Evolutionary conservation across 352 stramenopile genomes (phyloP), one percentile per base, ranked within the genome.

Genomic region (Phytophthora fragariaefolia): DNA sequence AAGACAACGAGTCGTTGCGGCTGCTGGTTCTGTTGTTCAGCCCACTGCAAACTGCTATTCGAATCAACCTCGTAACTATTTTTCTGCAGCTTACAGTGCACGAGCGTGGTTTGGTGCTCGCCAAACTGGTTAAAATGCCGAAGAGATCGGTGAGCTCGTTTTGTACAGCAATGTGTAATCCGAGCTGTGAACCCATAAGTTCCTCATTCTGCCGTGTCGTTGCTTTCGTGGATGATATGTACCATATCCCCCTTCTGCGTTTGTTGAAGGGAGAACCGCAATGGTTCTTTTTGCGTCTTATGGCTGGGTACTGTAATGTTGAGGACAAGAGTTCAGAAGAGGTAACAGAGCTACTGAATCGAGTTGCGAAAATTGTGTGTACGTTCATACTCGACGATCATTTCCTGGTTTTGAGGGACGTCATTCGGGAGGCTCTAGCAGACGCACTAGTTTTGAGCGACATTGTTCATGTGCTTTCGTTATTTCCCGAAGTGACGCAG

Each of bases 261-360:
- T 49, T 89, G 30, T 56, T 89, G 43, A 46, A 73, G 48, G 67
- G 55, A 7, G 59, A 75, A 20, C 48, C 43, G 0, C 76, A 83
- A 20, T 92, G 83, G 83, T 73, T 79, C 4, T 85, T 92, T 12
- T 38, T 90, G 15, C 68, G 71, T 53, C 58, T 85, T 3, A 75
- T 92, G 38, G 52, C 56, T 2, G 62, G 63, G 32, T 77, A 58
- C 42, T 52, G 50, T 1, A 51, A 71, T 4, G 47, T 45, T 18
- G 36, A 45, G 12, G 28, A 54, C n/a, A 26, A 43, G 23, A 26
- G 38, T 43, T 6, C 17, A 23, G 15, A 63, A 38, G 20, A 47
- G 18, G 53, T 20, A 10, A 54, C 27, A 43, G 47, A 65, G 17
- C 22, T 79, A 0, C 57, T 90, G 26, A 85, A 91, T 61, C 79